A percentile compares a stretch with the other conserved stretches of the same genome.
These are phyloP conservation scores for Paracoccidioides lutzii DNA, from an alignment of 2,329 filamentous ascomycete genomes.

Conservation along the genomic window DNA sequence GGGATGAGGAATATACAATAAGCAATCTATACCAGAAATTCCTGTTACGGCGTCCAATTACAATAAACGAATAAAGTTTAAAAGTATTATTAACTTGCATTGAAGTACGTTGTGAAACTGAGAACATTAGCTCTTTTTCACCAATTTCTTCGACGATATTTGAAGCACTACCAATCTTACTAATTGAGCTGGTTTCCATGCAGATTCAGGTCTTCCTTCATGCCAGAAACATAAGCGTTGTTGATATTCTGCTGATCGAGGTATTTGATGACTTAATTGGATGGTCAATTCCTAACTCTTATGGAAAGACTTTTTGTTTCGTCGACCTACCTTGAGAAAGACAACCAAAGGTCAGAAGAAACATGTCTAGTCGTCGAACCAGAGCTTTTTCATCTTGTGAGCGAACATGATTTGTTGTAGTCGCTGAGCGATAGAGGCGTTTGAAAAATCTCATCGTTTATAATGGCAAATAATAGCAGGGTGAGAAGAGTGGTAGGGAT, in stretches of 20 bases:
- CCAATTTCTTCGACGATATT: neutral
- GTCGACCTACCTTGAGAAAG: neutral
- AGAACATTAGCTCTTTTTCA: neutral
- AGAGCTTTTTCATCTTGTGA: neutral
- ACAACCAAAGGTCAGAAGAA: neutral
- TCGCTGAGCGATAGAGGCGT: neutral
- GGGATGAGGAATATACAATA: neutral
- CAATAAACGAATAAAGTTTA: too few relatives aligned
- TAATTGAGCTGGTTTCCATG: conserved; percentile 11
- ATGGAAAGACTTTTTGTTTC: neutral
- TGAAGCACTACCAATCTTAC: conserved; percentile 1
- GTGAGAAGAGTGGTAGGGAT: too few relatives aligned
- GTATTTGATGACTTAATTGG: neutral
- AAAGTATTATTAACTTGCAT: neutral
- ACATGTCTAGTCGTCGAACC: neutral
- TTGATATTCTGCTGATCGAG: neutral
- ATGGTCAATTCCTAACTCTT: neutral
- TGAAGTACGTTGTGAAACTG: neutral
- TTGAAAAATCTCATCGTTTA: neutral
- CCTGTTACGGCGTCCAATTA: too few relatives aligned
- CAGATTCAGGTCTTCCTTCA: conserved; percentile 16
- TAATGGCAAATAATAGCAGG: neutral
- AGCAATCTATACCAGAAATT: neutral
- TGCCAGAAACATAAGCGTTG: conserved; percentile 19
- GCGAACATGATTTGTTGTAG: neutral